These are phyloP conservation scores for Neonectria neomacrospora DNA, from an alignment of 2,329 filamentous ascomycete species.

Conservation along the genomic window DNA sequence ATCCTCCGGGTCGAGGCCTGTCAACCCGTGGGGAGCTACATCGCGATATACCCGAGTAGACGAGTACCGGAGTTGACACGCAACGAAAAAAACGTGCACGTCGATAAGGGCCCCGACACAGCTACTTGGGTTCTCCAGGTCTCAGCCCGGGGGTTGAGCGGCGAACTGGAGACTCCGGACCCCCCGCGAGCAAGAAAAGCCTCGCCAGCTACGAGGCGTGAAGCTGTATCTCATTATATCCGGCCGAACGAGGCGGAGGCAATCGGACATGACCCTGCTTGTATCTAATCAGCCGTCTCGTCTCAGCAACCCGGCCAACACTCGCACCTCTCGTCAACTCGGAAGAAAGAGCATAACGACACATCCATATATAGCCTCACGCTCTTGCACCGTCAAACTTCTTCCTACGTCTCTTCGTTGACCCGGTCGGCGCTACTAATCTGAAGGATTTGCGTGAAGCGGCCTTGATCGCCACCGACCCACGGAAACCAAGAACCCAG, in stretches of 20 bases:
- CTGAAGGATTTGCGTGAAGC: conserved; percentile 2
- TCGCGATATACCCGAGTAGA: background rate
- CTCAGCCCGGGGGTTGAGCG: background rate
- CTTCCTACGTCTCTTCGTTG: background rate
- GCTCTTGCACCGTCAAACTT: background rate
- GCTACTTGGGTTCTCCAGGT: background rate
- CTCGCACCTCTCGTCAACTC: background rate
- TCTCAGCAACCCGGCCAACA: conserved; percentile 16
- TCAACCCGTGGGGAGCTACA: background rate
- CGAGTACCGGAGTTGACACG: background rate
- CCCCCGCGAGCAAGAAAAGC: conserved; percentile 1
- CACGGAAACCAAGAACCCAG: background rate
- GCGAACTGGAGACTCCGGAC: background rate
- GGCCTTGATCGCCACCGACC: background rate
- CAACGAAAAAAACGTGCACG: background rate
- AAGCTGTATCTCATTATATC: conserved; percentile 6
- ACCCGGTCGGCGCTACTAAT: background rate
- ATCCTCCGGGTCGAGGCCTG: background rate
- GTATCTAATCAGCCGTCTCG: conserved; percentile 22
- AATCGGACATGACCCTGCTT: background rate
- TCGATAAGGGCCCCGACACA: background rate
- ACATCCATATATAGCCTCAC: background rate
- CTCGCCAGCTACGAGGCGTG: background rate
- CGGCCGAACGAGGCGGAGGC: conserved; percentile 4
- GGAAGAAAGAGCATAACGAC: background rate